phyloP scores from a whole-genome alignment of 805 yeast genomes.

The Teunomyces funiuensis region DNA sequence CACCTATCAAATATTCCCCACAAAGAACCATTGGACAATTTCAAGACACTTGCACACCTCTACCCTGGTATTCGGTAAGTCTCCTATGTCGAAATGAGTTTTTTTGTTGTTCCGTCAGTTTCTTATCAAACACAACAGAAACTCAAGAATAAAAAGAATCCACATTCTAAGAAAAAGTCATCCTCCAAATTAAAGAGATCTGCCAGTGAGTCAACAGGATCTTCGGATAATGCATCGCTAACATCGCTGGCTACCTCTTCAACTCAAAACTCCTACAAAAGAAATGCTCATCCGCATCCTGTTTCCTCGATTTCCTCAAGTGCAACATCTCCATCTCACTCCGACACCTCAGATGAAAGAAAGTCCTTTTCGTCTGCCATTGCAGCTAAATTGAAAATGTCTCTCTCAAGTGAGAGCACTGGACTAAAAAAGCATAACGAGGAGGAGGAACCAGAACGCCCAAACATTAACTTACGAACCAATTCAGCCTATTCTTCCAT shows the following conservation, averaged over 20 bases:
- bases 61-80: too few relatives aligned
- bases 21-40: background rate
- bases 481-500: constrained; percentile 4
- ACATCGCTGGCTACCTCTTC: constrained; percentile 6
- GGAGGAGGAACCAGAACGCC: background rate
- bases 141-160: constrained; percentile 20
- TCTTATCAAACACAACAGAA: constrained; percentile 44
- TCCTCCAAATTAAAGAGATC: background rate
- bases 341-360: background rate
- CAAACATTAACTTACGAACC: background rate
- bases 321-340: background rate
- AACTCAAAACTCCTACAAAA: constrained; percentile 3
- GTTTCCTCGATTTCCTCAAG: background rate
- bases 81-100: constrained; percentile 28
- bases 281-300: background rate
- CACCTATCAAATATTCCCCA: too few relatives aligned
- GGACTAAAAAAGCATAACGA: background rate
- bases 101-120: constrained; percentile 38
- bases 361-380: constrained; percentile 13
- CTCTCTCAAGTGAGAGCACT: background rate
- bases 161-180: constrained; percentile 13
- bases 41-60: background rate
- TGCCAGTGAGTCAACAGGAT: constrained; percentile 1
- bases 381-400: constrained; percentile 10
- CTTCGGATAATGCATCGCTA: constrained; percentile 5